A percentile compares a stretch with the other conserved stretches of the same genome.
phyloP scores from a whole-genome alignment of 257 asterid genomes.

The Prunella vulgaris region DNA sequence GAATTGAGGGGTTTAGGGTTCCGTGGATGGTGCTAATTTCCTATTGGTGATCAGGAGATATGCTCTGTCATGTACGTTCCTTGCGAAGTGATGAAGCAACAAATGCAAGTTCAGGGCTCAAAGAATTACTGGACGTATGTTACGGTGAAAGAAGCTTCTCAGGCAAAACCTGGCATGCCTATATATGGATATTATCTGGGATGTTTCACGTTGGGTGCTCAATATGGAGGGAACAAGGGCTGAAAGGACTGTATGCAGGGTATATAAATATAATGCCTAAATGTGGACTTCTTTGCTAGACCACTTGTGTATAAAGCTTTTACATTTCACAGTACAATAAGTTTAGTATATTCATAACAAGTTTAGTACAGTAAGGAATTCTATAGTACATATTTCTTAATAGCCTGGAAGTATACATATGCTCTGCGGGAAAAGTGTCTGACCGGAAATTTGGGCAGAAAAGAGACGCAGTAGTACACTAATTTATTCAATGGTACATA shows the following conservation, averaged over 20 bases:
- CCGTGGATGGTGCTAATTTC: background rate
- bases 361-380: too few relatives aligned
- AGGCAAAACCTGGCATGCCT: conserved; percentile 37
- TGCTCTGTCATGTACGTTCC: conserved; percentile 76
- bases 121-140: conserved; percentile 68
- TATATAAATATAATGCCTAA: conserved; percentile 24
- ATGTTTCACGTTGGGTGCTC: conserved; percentile 81
- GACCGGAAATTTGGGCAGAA: too few relatives aligned
- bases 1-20: background rate
- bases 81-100: conserved; percentile 85
- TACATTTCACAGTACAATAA: too few relatives aligned
- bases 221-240: conserved; percentile 80
- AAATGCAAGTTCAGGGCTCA: conserved; percentile 87
- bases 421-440: too few relatives aligned
- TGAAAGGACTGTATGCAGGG: conserved; percentile 78
- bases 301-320: background rate
- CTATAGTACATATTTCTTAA: too few relatives aligned
- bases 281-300: background rate
- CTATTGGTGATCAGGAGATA: conserved; percentile 54
- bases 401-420: too few relatives aligned
- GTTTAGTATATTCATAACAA: too few relatives aligned
- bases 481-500: too few relatives aligned
- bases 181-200: conserved; percentile 71
- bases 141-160: conserved; percentile 41
- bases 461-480: too few relatives aligned